Base-by-base conservation (phyloP, 768 basidiomycete genomes). In the Polyporus arcularius region DNA sequence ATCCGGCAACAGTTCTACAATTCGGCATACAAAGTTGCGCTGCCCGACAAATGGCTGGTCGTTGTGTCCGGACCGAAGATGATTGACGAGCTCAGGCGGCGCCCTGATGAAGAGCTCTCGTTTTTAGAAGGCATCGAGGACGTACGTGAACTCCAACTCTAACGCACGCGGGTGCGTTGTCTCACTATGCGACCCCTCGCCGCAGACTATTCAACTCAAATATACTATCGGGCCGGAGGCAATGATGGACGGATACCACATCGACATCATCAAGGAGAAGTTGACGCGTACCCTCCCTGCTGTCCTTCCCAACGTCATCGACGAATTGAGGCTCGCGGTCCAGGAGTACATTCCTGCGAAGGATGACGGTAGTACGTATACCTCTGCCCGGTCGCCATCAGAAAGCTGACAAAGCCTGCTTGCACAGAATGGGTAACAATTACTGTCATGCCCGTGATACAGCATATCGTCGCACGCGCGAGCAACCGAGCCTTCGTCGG, bases 401-500 rank as follows among this genome's bases (percentile, higher is more conserved):
- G 4, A 15, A 26, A 14, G 4, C 45, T 32, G 11, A 6, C 9
- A 3, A 10, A 18, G 26, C 9, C n/a, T 40, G 16, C 41, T 12
- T 7, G 12, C 18, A 11, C 46, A 66, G 80, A 78, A n/a, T 83
- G 82, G 82, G 68, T 68, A 9, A 63, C 63, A 2, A 52, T 80
- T 7, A 65, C 67, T 0, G 72, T 65, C 3, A 32, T 73, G 9
- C 63, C 71, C 0, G 64, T 57, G 0, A 63, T 74, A 9, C 73
- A 67, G 58, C 60, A 72, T 28, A 66, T 84, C 15, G 67, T 84
- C 11, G 72, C 75, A 38, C 75, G 80, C 41, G 68, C 73, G 4
- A 78, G 69, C 50, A 82, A 80, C 61, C 76, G 84, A 16, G 48
- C 76, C 0, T 80, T 85, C 55, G 78, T 85, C 5, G 85, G 83